Percentiles rank a stretch among this genome's conserved stretches.
Conservation (phyloP, 2,329 filamentous ascomycete genomes). For the Arthrobotrys conoides region DNA sequence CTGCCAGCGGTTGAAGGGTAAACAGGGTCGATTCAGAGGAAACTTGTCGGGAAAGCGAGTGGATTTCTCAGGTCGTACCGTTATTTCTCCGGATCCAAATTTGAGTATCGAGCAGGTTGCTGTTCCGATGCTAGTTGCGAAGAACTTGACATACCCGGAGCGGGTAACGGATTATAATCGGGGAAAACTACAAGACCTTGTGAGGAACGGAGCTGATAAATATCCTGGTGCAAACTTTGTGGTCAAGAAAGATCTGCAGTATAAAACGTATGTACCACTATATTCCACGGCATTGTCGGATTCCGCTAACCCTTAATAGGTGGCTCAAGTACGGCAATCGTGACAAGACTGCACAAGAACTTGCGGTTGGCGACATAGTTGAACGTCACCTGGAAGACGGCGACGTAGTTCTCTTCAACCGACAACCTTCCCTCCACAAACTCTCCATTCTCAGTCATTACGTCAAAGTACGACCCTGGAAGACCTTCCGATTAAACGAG, state of each 20-base stretch:
- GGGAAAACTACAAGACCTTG: conserved; percentile 80
- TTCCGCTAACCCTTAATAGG: neutral
- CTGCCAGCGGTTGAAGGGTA: conserved; percentile 94
- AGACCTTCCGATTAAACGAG: conserved; percentile 96
- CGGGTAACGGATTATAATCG: conserved; percentile 87
- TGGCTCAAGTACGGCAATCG: conserved; percentile 82
- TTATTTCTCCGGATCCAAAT: conserved; percentile 98
- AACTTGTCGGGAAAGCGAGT: conserved; percentile 98
- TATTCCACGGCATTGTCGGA: neutral
- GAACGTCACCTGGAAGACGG: conserved; percentile 95
- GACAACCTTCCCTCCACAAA: conserved; percentile 97
- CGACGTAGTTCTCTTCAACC: conserved; percentile 97
- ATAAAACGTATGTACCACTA: conserved; percentile 72
- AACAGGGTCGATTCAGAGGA: conserved; percentile 95
- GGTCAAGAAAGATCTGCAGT: conserved; percentile 78
- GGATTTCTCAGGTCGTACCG: conserved; percentile 96
- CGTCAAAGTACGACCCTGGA: conserved; percentile 92
- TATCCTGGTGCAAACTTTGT: conserved; percentile 93
- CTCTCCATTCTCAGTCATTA: conserved; percentile 97
- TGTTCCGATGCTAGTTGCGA: conserved; percentile 90
- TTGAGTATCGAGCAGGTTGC: conserved; percentile 93
- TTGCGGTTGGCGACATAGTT: conserved; percentile 87
- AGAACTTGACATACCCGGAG: conserved; percentile 96
- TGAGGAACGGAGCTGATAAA: conserved; percentile 80
- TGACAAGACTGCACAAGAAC: conserved; percentile 78